Evolutionary conservation across 176 grass and related monocot genomes (phyloP).

Genomic region (Olyra latifolia): DNA sequence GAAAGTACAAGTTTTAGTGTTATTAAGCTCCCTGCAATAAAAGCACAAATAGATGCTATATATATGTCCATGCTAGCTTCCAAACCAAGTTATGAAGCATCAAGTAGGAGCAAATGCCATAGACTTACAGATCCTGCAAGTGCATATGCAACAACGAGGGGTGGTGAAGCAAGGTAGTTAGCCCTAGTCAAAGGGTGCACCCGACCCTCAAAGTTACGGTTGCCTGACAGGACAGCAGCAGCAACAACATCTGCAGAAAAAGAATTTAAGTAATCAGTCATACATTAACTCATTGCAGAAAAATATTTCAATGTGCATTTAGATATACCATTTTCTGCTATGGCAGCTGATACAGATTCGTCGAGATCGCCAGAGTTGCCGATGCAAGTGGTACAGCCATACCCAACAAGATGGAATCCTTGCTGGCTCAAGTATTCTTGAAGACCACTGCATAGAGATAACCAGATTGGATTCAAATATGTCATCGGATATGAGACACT

Average conservation of each 20-base stretch:
- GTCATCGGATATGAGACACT: background rate
- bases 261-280: background rate
- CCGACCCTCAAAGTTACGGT: conserved; percentile 89
- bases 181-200: conserved; percentile 87
- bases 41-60: background rate
- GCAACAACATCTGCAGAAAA: conserved; percentile 71
- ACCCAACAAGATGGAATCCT: conserved; percentile 87
- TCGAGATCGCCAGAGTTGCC: conserved; percentile 94
- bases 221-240: conserved; percentile 91
- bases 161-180: conserved; percentile 89
- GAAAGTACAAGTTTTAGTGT: conserved; percentile 33
- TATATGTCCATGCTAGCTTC: background rate
- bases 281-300: background rate
- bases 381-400: conserved; percentile 94
- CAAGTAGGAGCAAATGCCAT: background rate
- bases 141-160: conserved; percentile 90
- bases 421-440: conserved; percentile 85
- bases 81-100: background rate
- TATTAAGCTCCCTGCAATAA: background rate
- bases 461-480: conserved; percentile 18
- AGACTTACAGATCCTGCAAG: conserved; percentile 82
- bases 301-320: background rate
- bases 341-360: conserved; percentile 74
- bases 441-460: conserved; percentile 56
- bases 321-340: conserved; percentile 77